phyloP scores from a whole-genome alignment of 1,284 basidiomycete species.

The Thecaphora frezii region DNA sequence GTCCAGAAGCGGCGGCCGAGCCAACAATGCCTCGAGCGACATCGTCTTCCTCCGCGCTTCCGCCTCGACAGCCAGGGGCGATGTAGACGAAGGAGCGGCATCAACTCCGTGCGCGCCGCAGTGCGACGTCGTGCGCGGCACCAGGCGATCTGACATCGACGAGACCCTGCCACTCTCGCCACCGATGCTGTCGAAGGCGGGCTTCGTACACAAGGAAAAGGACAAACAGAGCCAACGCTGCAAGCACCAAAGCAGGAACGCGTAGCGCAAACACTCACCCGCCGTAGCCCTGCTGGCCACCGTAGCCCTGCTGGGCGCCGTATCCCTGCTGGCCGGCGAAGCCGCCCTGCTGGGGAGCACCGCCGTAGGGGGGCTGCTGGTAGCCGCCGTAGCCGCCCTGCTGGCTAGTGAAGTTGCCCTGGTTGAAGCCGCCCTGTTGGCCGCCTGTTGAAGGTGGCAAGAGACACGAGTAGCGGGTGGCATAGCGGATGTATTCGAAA shows the following conservation, averaged over 20 bases:
- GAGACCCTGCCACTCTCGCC: too few relatives aligned
- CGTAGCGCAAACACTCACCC: conserved; percentile 19
- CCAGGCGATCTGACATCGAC: too few relatives aligned
- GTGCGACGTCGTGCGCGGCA: too few relatives aligned
- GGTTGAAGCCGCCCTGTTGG: conserved; percentile 37
- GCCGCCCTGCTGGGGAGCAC: conserved; percentile 34
- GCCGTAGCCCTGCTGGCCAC: conserved; percentile 9
- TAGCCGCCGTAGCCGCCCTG: conserved; percentile 43
- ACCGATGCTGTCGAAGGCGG: not conserved
- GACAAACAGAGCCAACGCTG: not conserved
- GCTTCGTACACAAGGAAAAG: not conserved
- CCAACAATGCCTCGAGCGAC: too few relatives aligned
- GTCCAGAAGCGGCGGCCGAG: too few relatives aligned
- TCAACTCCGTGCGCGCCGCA: too few relatives aligned
- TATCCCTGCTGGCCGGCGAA: conserved; percentile 33
- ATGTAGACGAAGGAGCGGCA: too few relatives aligned
- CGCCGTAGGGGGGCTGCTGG: conserved; percentile 45
- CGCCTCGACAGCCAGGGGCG: too few relatives aligned
- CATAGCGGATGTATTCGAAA: too few relatives aligned
- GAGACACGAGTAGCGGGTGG: too few relatives aligned
- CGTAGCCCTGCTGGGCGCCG: conserved; percentile 20
- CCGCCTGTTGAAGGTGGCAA: too few relatives aligned
- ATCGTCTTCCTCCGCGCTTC: too few relatives aligned
- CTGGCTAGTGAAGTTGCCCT: conserved; percentile 33
- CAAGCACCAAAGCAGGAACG: not conserved